Base-by-base conservation (phyloP, 257 asterid species). In the Henckelia pumila region DNA sequence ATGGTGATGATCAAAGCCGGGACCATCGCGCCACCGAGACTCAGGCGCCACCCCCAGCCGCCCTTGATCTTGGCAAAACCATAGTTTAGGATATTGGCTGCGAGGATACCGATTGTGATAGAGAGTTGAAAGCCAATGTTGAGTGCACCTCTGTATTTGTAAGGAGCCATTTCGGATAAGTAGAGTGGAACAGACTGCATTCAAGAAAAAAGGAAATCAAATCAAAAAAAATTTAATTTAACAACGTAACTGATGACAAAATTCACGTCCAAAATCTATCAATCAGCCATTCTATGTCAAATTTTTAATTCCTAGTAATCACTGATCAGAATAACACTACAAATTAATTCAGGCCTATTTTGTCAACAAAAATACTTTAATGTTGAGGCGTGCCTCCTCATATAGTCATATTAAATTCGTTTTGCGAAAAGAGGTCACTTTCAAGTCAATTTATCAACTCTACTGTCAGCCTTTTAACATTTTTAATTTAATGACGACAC, bases 21-120 rank as follows among this genome's bases (percentile, higher is more conserved):
- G 6, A 81, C 81, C 71, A 72, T 73, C 0, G 86, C 86, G 28
- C 86, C 86, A n/a, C 84, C 84, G 47, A 81, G 71, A 10, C 86
- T 78, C 37, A 81, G 20, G 7, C 84, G 78, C 86, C 86, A 81
- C 20, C 86, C 86, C 81, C 80, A 76, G 5, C 65, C 65, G 22
- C 65, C 65, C 20, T 17, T 14, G 65, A 60, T 60, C 21, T 60
- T 28, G 44, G 21, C 47, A 60, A 60, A 60, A 21, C 19, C 19
- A 25, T 26, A 60, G 21, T 60, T 60, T 11, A 60, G 23, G 6
- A 60, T 1, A 60, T 60, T 60, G 40, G 65, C 65, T 26, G 22
- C 44, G 1, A 60, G 47, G 22, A 60, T 60, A 29, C 65, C 65
- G 37, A 60, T n/a, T 60, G 65, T 60, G 23, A 60, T 60, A 25